A percentile compares a stretch with the other conserved stretches of the same genome.
phyloP scores from a whole-genome alignment of 352 stramenopile genomes.

The Phytophthora sp. region DNA sequence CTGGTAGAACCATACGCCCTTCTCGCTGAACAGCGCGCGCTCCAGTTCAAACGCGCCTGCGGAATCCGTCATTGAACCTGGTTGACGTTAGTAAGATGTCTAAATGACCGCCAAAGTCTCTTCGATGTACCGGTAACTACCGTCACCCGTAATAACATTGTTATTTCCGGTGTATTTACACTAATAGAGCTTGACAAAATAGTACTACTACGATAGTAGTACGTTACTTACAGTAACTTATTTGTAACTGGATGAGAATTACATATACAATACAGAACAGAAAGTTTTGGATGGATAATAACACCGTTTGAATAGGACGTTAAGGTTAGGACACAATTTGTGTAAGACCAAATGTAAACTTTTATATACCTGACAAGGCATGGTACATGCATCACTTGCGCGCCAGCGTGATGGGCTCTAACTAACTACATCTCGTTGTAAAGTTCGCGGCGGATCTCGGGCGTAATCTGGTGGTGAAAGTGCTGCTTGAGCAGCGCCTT shows the following conservation, averaged over 20 bases:
- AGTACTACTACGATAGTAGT: too few relatives aligned
- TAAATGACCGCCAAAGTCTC: neutral
- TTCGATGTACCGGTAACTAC: slow-evolving; percentile 1
- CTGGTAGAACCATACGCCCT: slow-evolving; percentile 87
- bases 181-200: too few relatives aligned
- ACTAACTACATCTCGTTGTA: slow-evolving; percentile 71
- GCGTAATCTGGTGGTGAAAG: slow-evolving; percentile 98
- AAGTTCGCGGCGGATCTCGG: slow-evolving; percentile 98
- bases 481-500: slow-evolving; percentile 92
- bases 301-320: neutral
- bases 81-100: slow-evolving; percentile 13
- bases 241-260: too few relatives aligned
- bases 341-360: slow-evolving; percentile 34
- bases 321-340: neutral
- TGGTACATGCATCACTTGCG: neutral
- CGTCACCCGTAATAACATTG: slow-evolving; percentile 8
- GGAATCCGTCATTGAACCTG: slow-evolving; percentile 17
- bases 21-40: slow-evolving; percentile 79
- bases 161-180: too few relatives aligned
- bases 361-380: slow-evolving; percentile 28
- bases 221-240: too few relatives aligned
- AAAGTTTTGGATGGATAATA: too few relatives aligned
- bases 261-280: too few relatives aligned
- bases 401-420: neutral
- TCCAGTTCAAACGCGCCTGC: slow-evolving; percentile 57